A percentile compares a stretch with the other conserved stretches of the same genome.
Evolutionary conservation across 805 yeast species (phyloP).

Genomic region (Kluyveromyces starmeri): DNA sequence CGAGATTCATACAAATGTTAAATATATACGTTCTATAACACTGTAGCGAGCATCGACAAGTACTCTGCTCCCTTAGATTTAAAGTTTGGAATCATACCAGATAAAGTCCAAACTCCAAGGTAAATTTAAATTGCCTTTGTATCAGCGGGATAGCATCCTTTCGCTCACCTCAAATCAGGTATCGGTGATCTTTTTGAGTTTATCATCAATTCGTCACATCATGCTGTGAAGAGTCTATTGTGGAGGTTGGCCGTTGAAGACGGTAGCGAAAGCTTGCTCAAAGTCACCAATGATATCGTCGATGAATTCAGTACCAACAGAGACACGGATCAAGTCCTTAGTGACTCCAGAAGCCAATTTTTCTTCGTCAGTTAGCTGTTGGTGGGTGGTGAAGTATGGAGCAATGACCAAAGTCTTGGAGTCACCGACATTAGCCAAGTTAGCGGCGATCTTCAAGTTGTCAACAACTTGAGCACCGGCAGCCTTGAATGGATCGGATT

Average conservation of each 20-base stretch:
- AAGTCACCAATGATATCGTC: conserved; percentile 87
- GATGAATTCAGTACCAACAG: conserved; percentile 85
- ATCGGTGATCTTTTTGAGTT: too few relatives aligned
- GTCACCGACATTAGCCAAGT: conserved; percentile 96
- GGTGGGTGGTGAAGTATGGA: conserved; percentile 94
- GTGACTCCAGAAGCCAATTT: conserved; percentile 79
- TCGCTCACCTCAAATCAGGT: too few relatives aligned
- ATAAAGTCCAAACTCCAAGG: conserved; percentile 1
- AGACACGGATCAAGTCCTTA: conserved; percentile 77
- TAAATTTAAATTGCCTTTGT: too few relatives aligned
- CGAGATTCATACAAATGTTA: too few relatives aligned
- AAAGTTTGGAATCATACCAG: not conserved
- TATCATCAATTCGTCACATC: not conserved
- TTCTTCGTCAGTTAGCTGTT: conserved; percentile 78
- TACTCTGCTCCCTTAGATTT: too few relatives aligned
- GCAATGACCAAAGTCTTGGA: conserved; percentile 92
- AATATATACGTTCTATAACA: too few relatives aligned
- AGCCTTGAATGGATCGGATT: conserved; percentile 53
- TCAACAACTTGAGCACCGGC: conserved; percentile 83
- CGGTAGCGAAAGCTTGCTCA: conserved; percentile 70
- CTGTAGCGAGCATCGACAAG: too few relatives aligned
- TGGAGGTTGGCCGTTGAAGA: conserved; percentile 32
- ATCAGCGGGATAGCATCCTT: too few relatives aligned
- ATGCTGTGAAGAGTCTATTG: conserved; percentile 4
- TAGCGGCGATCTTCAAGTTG: conserved; percentile 72